Evolutionary conservation across 495 filamentous ascomycete genomes (phyloP), one percentile per base, ranked within the genome.

Genomic region (Penicillium salamii): DNA sequence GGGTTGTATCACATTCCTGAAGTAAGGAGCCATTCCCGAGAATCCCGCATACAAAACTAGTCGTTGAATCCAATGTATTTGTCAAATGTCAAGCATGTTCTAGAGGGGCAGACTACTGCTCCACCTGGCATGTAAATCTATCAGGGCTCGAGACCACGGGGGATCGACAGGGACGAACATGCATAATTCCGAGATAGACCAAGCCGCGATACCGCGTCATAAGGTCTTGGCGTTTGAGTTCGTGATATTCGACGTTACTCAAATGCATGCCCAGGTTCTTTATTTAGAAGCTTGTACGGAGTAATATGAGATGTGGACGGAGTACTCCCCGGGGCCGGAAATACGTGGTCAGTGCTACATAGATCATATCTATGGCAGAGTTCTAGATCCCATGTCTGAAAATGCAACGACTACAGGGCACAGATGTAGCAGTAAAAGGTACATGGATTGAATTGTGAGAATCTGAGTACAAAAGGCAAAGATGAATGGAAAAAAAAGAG

Each of bases 381-480:
- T 26, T 26, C n/a, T n/a, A n/a, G n/a, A n/a, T n/a, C n/a, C n/a
- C n/a, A n/a, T n/a, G n/a, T n/a, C n/a, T 28, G 9, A 28, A 32
- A 32, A 11, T 5, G 12, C 12, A 12, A 7, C 26, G 32, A 38
- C 36, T 42, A 23, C 18, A 43, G 17, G 12, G 23, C 23, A 26
- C 23, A 23, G 7, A 32, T 13, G 37, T 15, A 31, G 17, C 20
- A 41, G 19, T 60, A 58, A 41, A 57, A 60, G 54, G 49, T 63
- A 62, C 56, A 62, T 62, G 52, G 47, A 65, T 62, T 62, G 54
- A 47, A 62, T 56, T 57, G 48, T 50, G 24, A 38, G 42, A 31
- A 53, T 52, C 54, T 60, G 37, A 39, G 42, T 52, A 55, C 55
- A 63, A 60, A 35, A 52, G 37, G 46, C 34, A 35, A 57, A 32